Evolutionary conservation across 495 filamentous ascomycete species (phyloP).

Genomic region (Aeminium ludgeri): DNA sequence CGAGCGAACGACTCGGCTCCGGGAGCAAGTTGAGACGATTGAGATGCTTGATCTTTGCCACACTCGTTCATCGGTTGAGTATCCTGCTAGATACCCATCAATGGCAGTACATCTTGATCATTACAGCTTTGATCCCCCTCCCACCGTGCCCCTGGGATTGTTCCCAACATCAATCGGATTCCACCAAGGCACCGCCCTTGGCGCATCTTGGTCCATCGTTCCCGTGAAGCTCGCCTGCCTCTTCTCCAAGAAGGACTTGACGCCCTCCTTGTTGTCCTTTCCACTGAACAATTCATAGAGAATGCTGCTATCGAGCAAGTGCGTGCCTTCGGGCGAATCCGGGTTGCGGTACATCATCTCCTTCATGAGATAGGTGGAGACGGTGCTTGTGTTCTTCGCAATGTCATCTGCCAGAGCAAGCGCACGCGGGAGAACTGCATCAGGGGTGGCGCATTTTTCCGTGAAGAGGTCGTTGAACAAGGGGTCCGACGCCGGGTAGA

Average conservation of each 20-base stretch:
- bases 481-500: slow-evolving; percentile 27
- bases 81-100: too few relatives aligned
- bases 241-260: slow-evolving; percentile 25
- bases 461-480: slow-evolving; percentile 38
- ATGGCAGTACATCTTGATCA: too few relatives aligned
- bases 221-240: slow-evolving; percentile 36
- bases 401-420: slow-evolving; percentile 42
- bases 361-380: slow-evolving; percentile 35
- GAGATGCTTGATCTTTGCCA: too few relatives aligned
- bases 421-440: slow-evolving; percentile 37
- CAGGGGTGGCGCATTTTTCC: slow-evolving; percentile 33
- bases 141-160: slow-evolving; percentile 18
- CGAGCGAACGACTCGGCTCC: too few relatives aligned
- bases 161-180: slow-evolving; percentile 19
- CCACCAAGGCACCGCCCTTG: slow-evolving; percentile 35
- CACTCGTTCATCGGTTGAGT: too few relatives aligned
- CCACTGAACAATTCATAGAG: slow-evolving; percentile 37
- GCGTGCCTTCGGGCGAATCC: slow-evolving; percentile 37
- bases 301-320: slow-evolving; percentile 40
- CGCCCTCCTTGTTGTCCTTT: slow-evolving; percentile 28
- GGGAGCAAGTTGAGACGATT: too few relatives aligned
- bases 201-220: slow-evolving; percentile 31
- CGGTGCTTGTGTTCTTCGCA: slow-evolving; percentile 38
- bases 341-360: slow-evolving; percentile 43
- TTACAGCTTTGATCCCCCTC: slow-evolving; percentile 20